These are phyloP conservation scores for Hypholoma fasciculare DNA, from an alignment of 768 basidiomycete species.

Conservation along the genomic window DNA sequence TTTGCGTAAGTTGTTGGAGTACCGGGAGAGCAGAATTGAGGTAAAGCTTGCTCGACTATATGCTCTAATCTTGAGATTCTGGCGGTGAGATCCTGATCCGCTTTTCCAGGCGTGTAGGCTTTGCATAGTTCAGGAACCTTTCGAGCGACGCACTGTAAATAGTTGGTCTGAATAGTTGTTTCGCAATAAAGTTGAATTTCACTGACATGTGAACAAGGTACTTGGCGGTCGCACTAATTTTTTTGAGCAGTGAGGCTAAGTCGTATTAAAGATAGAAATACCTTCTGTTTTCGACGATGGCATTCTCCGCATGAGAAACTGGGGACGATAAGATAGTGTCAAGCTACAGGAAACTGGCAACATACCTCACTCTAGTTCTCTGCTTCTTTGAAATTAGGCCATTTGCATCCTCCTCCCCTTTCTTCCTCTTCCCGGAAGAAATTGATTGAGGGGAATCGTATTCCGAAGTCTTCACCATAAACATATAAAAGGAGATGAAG, in stretches of 20 bases:
- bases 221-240: slow-evolving; percentile 78
- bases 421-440: slow-evolving; percentile 55
- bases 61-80: slow-evolving; percentile 78
- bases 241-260: slow-evolving; percentile 3
- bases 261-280: slow-evolving; percentile 22
- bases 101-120: slow-evolving; percentile 85
- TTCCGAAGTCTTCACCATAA: slow-evolving; percentile 40
- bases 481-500: slow-evolving; percentile 14
- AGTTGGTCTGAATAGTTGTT: slow-evolving; percentile 17
- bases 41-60: slow-evolving; percentile 77
- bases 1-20: slow-evolving; percentile 31
- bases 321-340: slow-evolving; percentile 11
- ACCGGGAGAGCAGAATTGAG: slow-evolving; percentile 61
- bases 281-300: slow-evolving; percentile 88
- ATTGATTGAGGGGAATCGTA: slow-evolving; percentile 25
- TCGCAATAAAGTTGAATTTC: slow-evolving; percentile 9
- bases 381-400: slow-evolving; percentile 59
- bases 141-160: slow-evolving; percentile 69
- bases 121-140: slow-evolving; percentile 89
- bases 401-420: slow-evolving; percentile 59
- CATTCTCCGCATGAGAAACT: slow-evolving; percentile 89
- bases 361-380: slow-evolving; percentile 76
- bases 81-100: slow-evolving; percentile 77
- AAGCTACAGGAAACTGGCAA: slow-evolving; percentile 5
- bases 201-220: slow-evolving; percentile 81